phyloP scores from a whole-genome alignment of 2,329 filamentous ascomycete genomes.

The Nigrospora sphaerica region DNA sequence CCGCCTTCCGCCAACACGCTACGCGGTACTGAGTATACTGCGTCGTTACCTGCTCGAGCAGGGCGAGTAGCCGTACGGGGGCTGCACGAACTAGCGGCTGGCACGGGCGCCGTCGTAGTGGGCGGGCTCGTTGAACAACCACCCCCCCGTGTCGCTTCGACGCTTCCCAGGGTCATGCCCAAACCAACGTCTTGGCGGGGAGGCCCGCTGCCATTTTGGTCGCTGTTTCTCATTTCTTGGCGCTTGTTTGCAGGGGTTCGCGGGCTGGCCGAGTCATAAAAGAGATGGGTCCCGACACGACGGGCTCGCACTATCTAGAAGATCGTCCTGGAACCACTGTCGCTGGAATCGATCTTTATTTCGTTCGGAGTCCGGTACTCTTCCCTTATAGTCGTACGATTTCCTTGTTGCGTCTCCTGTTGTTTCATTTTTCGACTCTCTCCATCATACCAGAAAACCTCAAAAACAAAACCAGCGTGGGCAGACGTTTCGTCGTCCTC shows the following conservation, averaged over 20 bases:
- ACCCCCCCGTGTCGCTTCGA: no score
- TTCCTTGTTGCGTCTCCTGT: constrained; percentile 1
- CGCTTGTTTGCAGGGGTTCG: constrained; percentile 6
- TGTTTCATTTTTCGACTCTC: constrained; percentile 7
- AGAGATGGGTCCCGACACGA: background rate
- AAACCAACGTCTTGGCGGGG: background rate
- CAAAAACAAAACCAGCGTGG: no score
- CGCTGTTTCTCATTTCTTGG: constrained; percentile 15
- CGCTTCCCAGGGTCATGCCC: background rate
- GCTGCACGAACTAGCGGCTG: no score
- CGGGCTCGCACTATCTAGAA: background rate
- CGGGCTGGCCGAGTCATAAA: constrained; percentile 2
- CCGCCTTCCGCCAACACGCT: no score
- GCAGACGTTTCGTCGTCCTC: background rate
- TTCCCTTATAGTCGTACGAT: constrained; percentile 2
- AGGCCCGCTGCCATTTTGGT: constrained; percentile 1
- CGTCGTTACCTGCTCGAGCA: no score
- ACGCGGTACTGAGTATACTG: no score
- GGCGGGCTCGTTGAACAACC: no score
- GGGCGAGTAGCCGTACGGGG: no score
- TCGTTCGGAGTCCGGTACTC: constrained; percentile 6
- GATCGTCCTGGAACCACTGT: constrained; percentile 1
- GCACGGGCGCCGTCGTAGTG: no score
- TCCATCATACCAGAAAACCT: background rate
- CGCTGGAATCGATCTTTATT: constrained; percentile 10